These are phyloP conservation scores for Casuarina cunninghamiana DNA, from an alignment of 306 rosid species.

Conservation along the genomic window DNA sequence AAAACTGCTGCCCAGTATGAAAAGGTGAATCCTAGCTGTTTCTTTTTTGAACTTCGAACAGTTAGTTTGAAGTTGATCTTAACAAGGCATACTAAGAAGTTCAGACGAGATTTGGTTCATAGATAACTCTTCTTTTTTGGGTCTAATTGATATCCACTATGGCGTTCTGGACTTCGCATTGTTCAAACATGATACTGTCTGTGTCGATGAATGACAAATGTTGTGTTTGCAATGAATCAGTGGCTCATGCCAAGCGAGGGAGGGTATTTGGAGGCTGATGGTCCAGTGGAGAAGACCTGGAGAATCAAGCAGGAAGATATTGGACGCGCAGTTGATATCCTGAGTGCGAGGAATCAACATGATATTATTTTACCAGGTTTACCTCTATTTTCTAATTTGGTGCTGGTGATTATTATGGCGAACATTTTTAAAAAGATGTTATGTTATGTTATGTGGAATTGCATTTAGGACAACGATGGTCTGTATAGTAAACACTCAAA, in stretches of 20 bases:
- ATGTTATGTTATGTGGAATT: background rate
- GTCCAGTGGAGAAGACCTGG: constrained; percentile 73
- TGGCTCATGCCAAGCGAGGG: constrained; percentile 88
- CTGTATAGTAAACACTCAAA: too few species aligned
- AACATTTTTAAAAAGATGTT: background rate
- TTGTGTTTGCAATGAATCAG: constrained; percentile 34
- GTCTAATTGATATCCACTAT: background rate
- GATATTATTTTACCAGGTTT: constrained; percentile 82
- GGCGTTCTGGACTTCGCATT: background rate
- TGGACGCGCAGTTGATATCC: constrained; percentile 64
- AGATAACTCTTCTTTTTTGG: background rate
- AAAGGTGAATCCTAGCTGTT: constrained; percentile 48
- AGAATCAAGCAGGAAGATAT: constrained; percentile 71
- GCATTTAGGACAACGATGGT: too few species aligned
- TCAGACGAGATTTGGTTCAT: background rate
- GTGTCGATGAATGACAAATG: background rate
- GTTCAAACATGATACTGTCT: background rate
- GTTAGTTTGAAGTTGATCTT: background rate
- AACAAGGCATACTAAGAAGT: background rate
- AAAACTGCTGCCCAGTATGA: constrained; percentile 77
- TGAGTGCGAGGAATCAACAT: constrained; percentile 61
- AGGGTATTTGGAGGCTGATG: constrained; percentile 83
- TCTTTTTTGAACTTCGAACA: background rate
- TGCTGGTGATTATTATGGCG: background rate
- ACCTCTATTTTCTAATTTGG: constrained; percentile 20